Percentiles rank a stretch among this genome's conserved stretches.
Conservation (phyloP, 352 stramenopile genomes). For the Globisporangium nodosum region DNA sequence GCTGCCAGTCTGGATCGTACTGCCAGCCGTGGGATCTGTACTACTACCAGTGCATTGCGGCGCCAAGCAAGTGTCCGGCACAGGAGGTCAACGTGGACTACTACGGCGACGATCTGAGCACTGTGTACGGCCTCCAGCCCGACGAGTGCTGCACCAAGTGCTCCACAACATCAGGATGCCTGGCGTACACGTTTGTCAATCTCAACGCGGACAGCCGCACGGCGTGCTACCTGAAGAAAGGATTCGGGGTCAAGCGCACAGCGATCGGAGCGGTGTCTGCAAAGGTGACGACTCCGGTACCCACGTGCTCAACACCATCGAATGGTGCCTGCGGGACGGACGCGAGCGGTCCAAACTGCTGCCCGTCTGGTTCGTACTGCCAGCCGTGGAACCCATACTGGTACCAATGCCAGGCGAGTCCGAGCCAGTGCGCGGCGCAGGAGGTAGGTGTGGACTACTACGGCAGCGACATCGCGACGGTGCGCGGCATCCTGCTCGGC, state of each 20-base stretch:
- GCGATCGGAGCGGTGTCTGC: too few species aligned
- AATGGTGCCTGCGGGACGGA: not conserved
- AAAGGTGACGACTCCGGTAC: too few species aligned
- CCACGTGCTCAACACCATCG: too few species aligned
- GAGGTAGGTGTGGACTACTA: conserved; percentile 13
- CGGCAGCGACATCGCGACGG: conserved; percentile 7
- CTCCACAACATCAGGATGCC: conserved; percentile 4
- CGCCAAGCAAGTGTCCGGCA: not conserved
- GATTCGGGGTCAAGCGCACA: too few species aligned
- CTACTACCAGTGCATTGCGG: conserved; percentile 7
- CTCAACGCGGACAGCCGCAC: conserved; percentile 8
- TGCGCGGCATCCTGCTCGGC: conserved; percentile 4
- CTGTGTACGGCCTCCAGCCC: conserved; percentile 5
- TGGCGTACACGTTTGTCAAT: conserved; percentile 19
- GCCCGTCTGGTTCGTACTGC: conserved; percentile 13
- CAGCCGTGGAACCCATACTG: conserved; percentile 20
- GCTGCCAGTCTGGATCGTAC: conserved; percentile 6
- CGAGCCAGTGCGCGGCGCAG: conserved; percentile 1
- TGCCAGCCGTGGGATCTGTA: conserved; percentile 10
- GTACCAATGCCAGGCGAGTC: conserved; percentile 19
- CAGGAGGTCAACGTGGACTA: conserved; percentile 8
- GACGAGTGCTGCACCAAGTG: conserved; percentile 11
- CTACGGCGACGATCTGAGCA: conserved; percentile 9
- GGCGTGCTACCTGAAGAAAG: conserved; percentile 13
- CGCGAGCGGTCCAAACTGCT: conserved; percentile 3